Base-by-base conservation (phyloP, 1,139 yeast species). In the Chernovozyma sophiae-reginae region DNA sequence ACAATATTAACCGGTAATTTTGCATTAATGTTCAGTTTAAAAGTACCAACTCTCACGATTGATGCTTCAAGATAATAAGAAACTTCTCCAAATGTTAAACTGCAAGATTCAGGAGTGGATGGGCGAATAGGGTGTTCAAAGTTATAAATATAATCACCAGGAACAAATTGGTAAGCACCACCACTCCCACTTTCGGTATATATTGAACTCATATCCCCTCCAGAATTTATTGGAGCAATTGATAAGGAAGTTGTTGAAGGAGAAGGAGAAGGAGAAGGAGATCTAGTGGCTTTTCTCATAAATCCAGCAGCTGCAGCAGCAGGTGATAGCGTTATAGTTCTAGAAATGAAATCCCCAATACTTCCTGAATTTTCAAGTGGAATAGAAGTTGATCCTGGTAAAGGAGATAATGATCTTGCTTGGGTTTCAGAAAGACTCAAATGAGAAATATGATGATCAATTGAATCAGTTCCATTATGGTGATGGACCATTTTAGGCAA, bases 111-210 rank as follows among this genome's bases (percentile, higher is more conserved):
- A 0, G 97, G 97, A 31, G 82, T 68, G 8, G 86, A 78, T 12
- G 90, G 79, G 4, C 86, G 92, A 25, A 92, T 68, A 3, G 95
- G 83, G 43, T 89, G 87, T 60, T 92, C 98, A 55, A 92, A 92
- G 44, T 87, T 85, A 64, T 90, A 92, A 32, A 86, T 71, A 53
- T 92, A 92, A 52, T 89, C 97, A 24, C 97, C 98, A 0, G 95
- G 89, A 68, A 56, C 51, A 38, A 70, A 70, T 7, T 42, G 45
- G 16, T 65, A 66, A 22, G 56, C 66, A 14, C 35, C 38, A 12
- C 50, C 56, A 4, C 49, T 43, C 17, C 11, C 29, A 20, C 8
- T 7, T 20, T 6, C 10, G 7, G 55, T 45, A 24, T 46, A 38
- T 8, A 51, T 49, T 4, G 59, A 32, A 4, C 52, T 39, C 32